These are phyloP conservation scores for Hymenoscyphus infarciens DNA, from an alignment of 2,329 filamentous ascomycete species.

Conservation along the genomic window DNA sequence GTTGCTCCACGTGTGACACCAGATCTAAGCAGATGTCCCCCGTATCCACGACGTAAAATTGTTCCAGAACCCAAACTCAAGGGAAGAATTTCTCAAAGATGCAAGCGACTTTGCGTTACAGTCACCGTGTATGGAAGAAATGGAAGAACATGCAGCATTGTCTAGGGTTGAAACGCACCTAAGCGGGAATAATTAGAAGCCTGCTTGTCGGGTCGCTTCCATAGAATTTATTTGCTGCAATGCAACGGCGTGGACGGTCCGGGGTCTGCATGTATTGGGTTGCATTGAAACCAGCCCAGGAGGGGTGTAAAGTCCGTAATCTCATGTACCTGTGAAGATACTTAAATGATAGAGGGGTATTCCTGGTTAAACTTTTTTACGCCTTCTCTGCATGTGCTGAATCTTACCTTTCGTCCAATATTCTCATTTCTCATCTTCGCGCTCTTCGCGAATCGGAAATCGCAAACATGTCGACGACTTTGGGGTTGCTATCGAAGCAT, in stretches of 20 bases:
- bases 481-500: slow-evolving; percentile 15
- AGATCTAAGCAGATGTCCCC: neutral
- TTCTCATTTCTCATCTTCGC: slow-evolving; percentile 4
- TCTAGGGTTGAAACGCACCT: neutral
- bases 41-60: no score
- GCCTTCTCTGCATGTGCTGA: neutral
- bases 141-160: neutral
- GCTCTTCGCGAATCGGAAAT: neutral
- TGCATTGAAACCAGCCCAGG: slow-evolving; percentile 3
- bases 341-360: neutral
- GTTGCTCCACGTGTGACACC: slow-evolving; percentile 1
- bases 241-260: neutral
- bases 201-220: neutral
- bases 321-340: neutral
- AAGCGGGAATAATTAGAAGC: neutral
- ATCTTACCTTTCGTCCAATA: neutral
- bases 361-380: neutral
- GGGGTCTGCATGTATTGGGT: neutral
- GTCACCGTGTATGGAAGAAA: neutral
- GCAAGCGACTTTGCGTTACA: neutral
- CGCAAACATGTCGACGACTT: slow-evolving; percentile 8
- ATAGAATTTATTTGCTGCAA: neutral
- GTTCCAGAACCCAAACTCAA: neutral
- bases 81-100: no score
- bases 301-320: neutral